Conservation (phyloP, 306 rosid genomes). For the Prunus padus region DNA sequence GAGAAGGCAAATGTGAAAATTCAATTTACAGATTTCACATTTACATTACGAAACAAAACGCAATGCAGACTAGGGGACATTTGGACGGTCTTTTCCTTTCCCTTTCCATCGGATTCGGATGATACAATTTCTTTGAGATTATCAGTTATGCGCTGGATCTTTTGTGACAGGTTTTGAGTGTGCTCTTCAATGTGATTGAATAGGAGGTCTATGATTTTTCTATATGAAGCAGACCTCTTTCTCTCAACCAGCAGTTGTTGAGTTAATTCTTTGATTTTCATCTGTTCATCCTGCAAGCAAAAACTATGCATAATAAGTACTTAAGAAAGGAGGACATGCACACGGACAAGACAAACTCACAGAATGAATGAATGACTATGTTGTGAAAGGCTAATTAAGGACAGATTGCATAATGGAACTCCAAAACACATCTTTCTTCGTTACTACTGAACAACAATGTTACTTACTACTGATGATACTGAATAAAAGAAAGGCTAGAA, state of each 20-base stretch:
- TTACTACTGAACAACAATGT: no score
- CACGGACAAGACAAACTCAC: not conserved
- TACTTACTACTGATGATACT: no score
- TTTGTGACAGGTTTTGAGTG: conserved; percentile 27
- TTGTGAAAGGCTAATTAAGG: not conserved
- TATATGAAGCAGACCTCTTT: conserved; percentile 35
- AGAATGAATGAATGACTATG: not conserved
- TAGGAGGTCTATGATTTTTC: conserved; percentile 30
- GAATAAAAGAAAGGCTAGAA: no score
- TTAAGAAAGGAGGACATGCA: not conserved
- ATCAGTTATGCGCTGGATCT: conserved; percentile 12
- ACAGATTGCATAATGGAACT: not conserved
- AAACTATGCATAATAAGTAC: not conserved
- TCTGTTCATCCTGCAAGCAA: conserved; percentile 22
- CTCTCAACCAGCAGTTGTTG: conserved; percentile 35
- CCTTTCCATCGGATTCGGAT: no score
- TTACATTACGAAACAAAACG: not conserved
- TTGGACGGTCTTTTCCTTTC: conserved; percentile 10
- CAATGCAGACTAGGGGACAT: not conserved
- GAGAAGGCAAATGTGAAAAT: not conserved
- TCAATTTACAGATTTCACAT: not conserved
- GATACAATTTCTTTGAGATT: conserved; percentile 20
- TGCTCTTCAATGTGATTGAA: conserved; percentile 30
- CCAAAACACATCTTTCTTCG: not conserved
- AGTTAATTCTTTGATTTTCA: conserved; percentile 32